These are phyloP conservation scores for Candida lessepsii DNA, from an alignment of 805 yeast genomes.

Conservation along the genomic window DNA sequence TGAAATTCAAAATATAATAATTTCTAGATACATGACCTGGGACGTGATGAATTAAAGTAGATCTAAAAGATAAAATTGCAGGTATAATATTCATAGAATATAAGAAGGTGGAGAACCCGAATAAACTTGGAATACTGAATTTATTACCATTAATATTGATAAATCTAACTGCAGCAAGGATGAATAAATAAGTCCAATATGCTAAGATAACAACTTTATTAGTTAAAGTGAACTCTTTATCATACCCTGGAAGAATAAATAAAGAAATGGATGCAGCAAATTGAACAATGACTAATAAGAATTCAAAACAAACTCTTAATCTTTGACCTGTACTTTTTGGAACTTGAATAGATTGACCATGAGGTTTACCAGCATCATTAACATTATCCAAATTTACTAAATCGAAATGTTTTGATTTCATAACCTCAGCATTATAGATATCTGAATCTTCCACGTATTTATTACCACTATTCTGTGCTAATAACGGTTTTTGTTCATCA, in stretches of 20 bases:
- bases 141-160: slow-evolving; percentile 29
- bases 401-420: slow-evolving; percentile 65
- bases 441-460: slow-evolving; percentile 5
- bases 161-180: slow-evolving; percentile 40
- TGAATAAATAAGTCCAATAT: slow-evolving; percentile 47
- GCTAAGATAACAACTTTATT: slow-evolving; percentile 22
- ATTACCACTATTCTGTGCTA: slow-evolving; percentile 19
- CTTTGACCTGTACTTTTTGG: slow-evolving; percentile 53
- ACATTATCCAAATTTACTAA: slow-evolving; percentile 52
- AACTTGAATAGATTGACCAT: slow-evolving; percentile 50
- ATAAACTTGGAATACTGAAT: slow-evolving; percentile 51
- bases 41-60: slow-evolving; percentile 51
- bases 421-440: slow-evolving; percentile 8
- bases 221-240: slow-evolving; percentile 31
- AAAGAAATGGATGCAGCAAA: slow-evolving; percentile 36
- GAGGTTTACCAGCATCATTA: slow-evolving; percentile 60
- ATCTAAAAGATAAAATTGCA: slow-evolving; percentile 52
- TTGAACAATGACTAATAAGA: slow-evolving; percentile 43
- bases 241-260: slow-evolving; percentile 28
- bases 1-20: slow-evolving; percentile 52
- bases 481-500: slow-evolving; percentile 33
- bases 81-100: slow-evolving; percentile 50
- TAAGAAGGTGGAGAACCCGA: slow-evolving; percentile 58
- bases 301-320: slow-evolving; percentile 51
- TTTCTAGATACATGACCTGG: slow-evolving; percentile 19